Evolutionary conservation across 495 filamentous ascomycete species (phyloP).

Genomic region (Lophiostoma macrostomum): DNA sequence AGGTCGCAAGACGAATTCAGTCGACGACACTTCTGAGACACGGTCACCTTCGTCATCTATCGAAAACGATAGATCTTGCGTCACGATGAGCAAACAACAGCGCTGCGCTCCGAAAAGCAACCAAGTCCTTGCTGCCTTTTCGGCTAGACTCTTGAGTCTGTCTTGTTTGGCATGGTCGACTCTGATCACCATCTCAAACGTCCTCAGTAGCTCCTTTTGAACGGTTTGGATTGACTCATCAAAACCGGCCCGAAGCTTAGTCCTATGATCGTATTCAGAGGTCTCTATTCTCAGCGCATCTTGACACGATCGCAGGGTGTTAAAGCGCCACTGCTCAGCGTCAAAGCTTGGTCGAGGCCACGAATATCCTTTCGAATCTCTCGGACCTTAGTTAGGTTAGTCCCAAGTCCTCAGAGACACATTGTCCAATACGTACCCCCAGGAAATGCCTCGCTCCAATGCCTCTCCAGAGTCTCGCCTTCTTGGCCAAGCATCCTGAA

Average conservation of each 20-base stretch:
- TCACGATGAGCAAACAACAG: slow-evolving; percentile 13
- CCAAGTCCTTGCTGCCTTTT: slow-evolving; percentile 16
- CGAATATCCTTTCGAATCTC: not conserved
- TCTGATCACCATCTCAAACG: not conserved
- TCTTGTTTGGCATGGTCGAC: slow-evolving; percentile 4
- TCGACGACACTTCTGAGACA: not conserved
- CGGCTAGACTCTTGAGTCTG: not conserved
- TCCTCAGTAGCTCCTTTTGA: not conserved
- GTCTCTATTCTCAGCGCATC: not conserved
- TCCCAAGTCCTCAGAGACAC: not conserved
- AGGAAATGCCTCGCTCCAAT: slow-evolving; percentile 23
- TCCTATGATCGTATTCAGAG: slow-evolving; percentile 3
- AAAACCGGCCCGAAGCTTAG: not conserved
- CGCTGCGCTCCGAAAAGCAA: slow-evolving; percentile 19
- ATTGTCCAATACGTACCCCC: slow-evolving; percentile 1
- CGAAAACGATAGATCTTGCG: not conserved
- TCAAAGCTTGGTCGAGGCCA: slow-evolving; percentile 9
- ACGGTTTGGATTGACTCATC: not conserved
- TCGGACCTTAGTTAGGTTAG: not conserved
- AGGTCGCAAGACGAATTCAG: slow-evolving; percentile 9
- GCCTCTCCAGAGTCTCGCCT: slow-evolving; percentile 3
- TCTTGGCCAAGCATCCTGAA: slow-evolving; percentile 23
- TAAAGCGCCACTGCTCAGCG: slow-evolving; percentile 17
- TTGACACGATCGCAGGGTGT: slow-evolving; percentile 6
- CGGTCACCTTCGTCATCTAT: not conserved